Percentiles rank a stretch among this genome's conserved stretches.
Conservation (phyloP, 352 stramenopile species). For the Thalassiosira sp. region DNA sequence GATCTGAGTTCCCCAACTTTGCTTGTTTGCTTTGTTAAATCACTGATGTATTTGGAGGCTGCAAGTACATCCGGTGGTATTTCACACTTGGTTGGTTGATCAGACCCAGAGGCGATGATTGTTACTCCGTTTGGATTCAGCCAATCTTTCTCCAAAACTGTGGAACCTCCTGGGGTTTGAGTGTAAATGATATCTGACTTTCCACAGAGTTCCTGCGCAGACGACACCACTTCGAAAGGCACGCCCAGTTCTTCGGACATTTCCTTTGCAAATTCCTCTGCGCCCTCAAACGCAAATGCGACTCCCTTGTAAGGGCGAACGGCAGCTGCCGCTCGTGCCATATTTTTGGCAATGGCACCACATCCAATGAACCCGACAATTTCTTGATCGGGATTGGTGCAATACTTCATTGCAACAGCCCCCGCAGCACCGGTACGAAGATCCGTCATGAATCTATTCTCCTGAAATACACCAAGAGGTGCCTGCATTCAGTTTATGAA, state of each 20-base stretch:
- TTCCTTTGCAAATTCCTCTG: constrained; percentile 77
- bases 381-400: constrained; percentile 60
- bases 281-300: constrained; percentile 75
- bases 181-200: constrained; percentile 84
- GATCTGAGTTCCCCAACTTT: constrained; percentile 84
- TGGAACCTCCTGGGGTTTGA: constrained; percentile 75
- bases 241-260: constrained; percentile 81
- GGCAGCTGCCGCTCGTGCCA: constrained; percentile 78
- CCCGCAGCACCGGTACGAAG: constrained; percentile 84
- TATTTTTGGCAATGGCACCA: constrained; percentile 84
- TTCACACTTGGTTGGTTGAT: constrained; percentile 87
- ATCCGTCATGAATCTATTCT: constrained; percentile 87
- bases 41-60: constrained; percentile 79
- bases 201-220: constrained; percentile 76
- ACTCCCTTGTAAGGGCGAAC: constrained; percentile 78
- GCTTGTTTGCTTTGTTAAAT: constrained; percentile 83
- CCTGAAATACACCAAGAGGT: constrained; percentile 83
- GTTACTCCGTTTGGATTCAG: constrained; percentile 82
- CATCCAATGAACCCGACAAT: constrained; percentile 84
- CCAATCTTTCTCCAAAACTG: constrained; percentile 81
- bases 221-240: constrained; percentile 74
- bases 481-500: no score
- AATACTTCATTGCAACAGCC: constrained; percentile 84
- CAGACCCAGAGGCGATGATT: constrained; percentile 85
- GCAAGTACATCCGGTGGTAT: constrained; percentile 83